Percentiles rank a stretch among this genome's conserved stretches.
phyloP scores from a whole-genome alignment of 1,284 basidiomycete genomes.

The Pseudozyma sp. region DNA sequence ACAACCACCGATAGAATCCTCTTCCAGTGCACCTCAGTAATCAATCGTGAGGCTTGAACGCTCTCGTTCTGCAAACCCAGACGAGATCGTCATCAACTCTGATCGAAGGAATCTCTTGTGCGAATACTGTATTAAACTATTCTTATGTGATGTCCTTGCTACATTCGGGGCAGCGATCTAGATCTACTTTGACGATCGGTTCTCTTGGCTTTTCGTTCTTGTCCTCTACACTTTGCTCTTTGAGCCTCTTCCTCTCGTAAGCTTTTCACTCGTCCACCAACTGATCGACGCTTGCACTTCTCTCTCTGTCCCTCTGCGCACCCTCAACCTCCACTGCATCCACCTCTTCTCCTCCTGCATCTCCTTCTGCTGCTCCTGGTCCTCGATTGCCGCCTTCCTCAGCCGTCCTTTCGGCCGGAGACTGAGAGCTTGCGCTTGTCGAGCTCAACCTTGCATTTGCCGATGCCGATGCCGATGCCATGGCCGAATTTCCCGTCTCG shows the following conservation, averaged over 20 bases:
- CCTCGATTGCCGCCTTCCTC: not conserved
- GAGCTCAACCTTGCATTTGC: constrained; percentile 32
- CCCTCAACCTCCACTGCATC: constrained; percentile 1
- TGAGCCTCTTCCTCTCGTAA: too few species aligned
- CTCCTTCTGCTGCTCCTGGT: not conserved
- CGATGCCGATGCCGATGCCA: constrained; percentile 1
- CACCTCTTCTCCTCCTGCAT: not conserved
- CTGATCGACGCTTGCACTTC: constrained; percentile 37
- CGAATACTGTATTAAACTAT: too few species aligned
- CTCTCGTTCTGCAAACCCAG: too few species aligned
- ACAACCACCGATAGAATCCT: too few species aligned
- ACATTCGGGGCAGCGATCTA: too few species aligned
- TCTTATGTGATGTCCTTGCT: too few species aligned
- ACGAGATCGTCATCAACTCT: too few species aligned
- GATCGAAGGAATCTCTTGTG: too few species aligned
- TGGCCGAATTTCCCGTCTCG: not conserved
- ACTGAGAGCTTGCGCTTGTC: constrained; percentile 23
- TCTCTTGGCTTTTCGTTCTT: not conserved
- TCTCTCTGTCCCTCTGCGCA: constrained; percentile 17
- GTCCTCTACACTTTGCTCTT: too few species aligned
- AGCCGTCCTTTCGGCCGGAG: constrained; percentile 19
- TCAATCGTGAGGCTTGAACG: too few species aligned
- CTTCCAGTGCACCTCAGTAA: too few species aligned
- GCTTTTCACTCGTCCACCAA: constrained; percentile 25
- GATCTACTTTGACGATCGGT: too few species aligned